Percentiles rank a stretch among this genome's conserved stretches.
These are phyloP conservation scores for Colletotrichum limetticola DNA, from an alignment of 2,329 filamentous ascomycete genomes.

Conservation along the genomic window DNA sequence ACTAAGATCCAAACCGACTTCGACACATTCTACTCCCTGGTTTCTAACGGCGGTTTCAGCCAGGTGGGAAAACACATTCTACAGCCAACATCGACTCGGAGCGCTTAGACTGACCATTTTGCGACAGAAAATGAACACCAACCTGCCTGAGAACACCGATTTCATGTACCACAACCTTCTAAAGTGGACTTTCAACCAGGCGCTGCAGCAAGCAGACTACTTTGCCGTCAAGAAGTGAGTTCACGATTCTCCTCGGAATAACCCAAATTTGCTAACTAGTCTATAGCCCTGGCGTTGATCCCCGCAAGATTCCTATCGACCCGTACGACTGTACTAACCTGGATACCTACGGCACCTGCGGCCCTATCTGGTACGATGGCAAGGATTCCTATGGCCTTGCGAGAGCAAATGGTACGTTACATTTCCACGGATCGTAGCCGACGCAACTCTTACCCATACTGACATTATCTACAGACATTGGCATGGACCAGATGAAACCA, in stretches of 20 bases:
- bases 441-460: neutral
- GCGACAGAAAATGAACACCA: neutral
- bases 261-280: neutral
- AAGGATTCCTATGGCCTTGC: constrained; percentile 19
- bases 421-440: no score
- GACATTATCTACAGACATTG: neutral
- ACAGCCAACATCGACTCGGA: no score
- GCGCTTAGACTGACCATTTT: neutral
- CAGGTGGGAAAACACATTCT: neutral
- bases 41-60: neutral
- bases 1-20: constrained; percentile 19
- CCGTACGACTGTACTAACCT: constrained; percentile 4
- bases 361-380: constrained; percentile 25
- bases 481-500: constrained; percentile 8
- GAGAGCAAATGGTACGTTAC: constrained; percentile 2
- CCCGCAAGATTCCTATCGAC: constrained; percentile 8
- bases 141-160: constrained; percentile 12
- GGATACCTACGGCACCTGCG: neutral
- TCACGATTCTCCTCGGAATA: no score
- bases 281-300: constrained; percentile 10
- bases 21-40: neutral
- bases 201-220: neutral
- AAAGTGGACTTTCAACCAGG: constrained; percentile 12
- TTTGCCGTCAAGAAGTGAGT: constrained; percentile 22
- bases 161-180: constrained; percentile 18